Percentiles rank a stretch among this genome's conserved stretches.
Conservation (phyloP, 176 grass and related monocot species). For the Pontederia crassipes region DNA sequence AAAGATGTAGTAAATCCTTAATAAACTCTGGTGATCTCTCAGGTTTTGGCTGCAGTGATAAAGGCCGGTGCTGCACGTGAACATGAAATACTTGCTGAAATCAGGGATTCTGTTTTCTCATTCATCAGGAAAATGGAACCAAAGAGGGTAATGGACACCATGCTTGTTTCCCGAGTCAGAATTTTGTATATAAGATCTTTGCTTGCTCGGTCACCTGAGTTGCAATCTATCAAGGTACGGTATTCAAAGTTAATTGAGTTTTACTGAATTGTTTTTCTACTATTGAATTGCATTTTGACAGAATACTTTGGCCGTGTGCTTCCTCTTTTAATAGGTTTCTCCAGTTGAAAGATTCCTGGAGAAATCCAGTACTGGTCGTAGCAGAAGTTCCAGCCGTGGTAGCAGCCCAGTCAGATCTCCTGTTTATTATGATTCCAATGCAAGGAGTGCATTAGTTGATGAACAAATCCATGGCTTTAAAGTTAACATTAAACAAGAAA, state of each 20-base stretch:
- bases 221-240: conserved; percentile 90
- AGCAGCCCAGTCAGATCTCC: conserved; percentile 86
- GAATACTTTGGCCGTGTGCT: conserved; percentile 17
- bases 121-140: conserved; percentile 99
- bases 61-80: conserved; percentile 97
- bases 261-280: neutral
- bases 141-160: conserved; percentile 96
- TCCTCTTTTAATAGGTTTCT: conserved; percentile 56
- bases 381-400: conserved; percentile 95
- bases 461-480: conserved; percentile 87
- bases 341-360: conserved; percentile 88
- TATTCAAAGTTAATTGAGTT: neutral
- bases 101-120: conserved; percentile 87
- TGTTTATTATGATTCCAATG: conserved; percentile 55
- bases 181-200: conserved; percentile 99
- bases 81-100: conserved; percentile 99
- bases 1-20: no score
- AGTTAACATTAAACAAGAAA: conserved; percentile 90
- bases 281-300: conserved; percentile 12
- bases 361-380: conserved; percentile 65
- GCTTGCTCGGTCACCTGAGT: conserved; percentile 90
- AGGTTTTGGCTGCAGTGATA: conserved; percentile 97
- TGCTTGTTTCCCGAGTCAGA: conserved; percentile 96
- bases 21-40: conserved; percentile 17
- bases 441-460: conserved; percentile 46